These are phyloP conservation scores for Collybia sordida DNA, from an alignment of 768 basidiomycete species.

Conservation along the genomic window DNA sequence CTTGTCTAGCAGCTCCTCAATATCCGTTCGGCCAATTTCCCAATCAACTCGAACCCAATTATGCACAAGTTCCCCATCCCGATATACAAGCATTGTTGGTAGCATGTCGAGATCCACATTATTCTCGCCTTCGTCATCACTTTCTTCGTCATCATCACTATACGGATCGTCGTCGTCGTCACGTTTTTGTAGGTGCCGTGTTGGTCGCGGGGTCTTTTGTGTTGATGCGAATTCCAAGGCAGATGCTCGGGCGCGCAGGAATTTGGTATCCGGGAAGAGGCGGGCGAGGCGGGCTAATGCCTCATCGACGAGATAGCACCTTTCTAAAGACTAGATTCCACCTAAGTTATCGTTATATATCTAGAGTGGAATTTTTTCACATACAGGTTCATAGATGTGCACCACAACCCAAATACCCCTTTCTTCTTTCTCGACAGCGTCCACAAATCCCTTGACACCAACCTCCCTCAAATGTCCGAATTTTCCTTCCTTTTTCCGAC, in stretches of 20 bases:
- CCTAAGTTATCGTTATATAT: slow-evolving; percentile 5
- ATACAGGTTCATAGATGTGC: slow-evolving; percentile 79
- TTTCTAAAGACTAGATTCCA: slow-evolving; percentile 59
- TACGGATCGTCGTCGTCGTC: slow-evolving; percentile 22
- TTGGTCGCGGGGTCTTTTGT: slow-evolving; percentile 13
- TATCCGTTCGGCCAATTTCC: slow-evolving; percentile 69
- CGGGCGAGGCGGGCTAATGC: slow-evolving; percentile 68
- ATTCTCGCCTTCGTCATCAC: slow-evolving; percentile 51
- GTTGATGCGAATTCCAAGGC: slow-evolving; percentile 66
- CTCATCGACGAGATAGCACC: slow-evolving; percentile 73
- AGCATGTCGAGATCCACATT: slow-evolving; percentile 77
- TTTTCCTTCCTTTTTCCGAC: slow-evolving; percentile 47
- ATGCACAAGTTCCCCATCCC: slow-evolving; percentile 78
- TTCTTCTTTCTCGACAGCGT: slow-evolving; percentile 73
- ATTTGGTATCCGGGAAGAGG: slow-evolving; percentile 70
- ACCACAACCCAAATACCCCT: slow-evolving; percentile 78
- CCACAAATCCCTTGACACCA: slow-evolving; percentile 67
- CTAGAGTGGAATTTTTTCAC: slow-evolving; percentile 21
- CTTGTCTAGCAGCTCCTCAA: slow-evolving; percentile 70
- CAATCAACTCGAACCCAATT: slow-evolving; percentile 89
- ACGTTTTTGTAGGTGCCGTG: slow-evolving; percentile 27
- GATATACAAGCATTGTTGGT: slow-evolving; percentile 77
- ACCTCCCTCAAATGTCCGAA: slow-evolving; percentile 86
- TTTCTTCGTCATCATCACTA: slow-evolving; percentile 40
- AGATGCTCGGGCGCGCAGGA: slow-evolving; percentile 77